Conservation (phyloP, 192 early-diverging fungal genomes). For the Entomortierella chlamydospora region DNA sequence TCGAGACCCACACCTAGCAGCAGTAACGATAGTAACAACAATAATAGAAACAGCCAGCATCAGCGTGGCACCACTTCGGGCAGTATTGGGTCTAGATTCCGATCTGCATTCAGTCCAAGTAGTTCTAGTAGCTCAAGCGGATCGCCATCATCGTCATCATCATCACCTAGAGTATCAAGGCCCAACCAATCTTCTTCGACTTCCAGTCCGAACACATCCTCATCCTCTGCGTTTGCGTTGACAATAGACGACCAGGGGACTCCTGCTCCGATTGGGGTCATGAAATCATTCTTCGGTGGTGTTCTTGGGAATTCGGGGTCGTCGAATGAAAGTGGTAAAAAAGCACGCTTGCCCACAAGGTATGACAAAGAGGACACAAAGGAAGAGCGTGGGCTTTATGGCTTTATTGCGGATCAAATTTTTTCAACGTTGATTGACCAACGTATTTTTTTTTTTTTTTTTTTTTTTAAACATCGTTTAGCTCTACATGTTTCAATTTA, state of each 20-base stretch:
- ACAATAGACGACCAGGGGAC: slow-evolving; percentile 32
- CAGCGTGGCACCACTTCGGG: slow-evolving; percentile 1
- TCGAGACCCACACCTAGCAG: background rate
- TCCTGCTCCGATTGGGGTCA: slow-evolving; percentile 38
- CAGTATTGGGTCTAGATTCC: slow-evolving; percentile 40
- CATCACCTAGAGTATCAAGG: background rate
- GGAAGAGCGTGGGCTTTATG: no score
- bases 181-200: slow-evolving; percentile 3
- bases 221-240: slow-evolving; percentile 9
- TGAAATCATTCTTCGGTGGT: slow-evolving; percentile 73
- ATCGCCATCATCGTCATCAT: slow-evolving; percentile 13
- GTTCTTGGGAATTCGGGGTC: slow-evolving; percentile 61
- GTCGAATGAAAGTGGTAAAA: slow-evolving; percentile 59
- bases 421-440: background rate
- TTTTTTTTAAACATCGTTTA: slow-evolving; percentile 3
- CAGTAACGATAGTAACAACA: background rate
- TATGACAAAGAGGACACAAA: slow-evolving; percentile 35
- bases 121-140: background rate
- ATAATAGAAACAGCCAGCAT: background rate
- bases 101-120: slow-evolving; percentile 23
- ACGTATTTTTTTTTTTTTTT: slow-evolving; percentile 63
- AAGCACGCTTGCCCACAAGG: slow-evolving; percentile 69
- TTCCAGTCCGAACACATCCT: background rate
- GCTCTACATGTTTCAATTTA: slow-evolving; percentile 44
- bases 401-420: slow-evolving; percentile 2